Conservation (phyloP, 2,329 filamentous ascomycete genomes). For the Paraconiothyrium sp. region DNA sequence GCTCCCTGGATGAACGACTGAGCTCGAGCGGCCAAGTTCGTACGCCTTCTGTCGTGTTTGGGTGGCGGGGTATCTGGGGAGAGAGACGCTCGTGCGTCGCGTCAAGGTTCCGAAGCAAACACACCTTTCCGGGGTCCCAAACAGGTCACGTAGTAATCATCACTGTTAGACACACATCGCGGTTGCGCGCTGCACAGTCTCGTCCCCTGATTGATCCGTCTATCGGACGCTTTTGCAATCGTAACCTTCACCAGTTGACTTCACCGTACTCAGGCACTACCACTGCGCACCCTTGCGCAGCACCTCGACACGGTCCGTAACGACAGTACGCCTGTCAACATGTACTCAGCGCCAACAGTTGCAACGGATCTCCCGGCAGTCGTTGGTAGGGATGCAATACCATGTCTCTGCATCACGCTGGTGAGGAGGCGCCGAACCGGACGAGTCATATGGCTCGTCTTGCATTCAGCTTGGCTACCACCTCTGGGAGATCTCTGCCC, state of each 20-base stretch:
- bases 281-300: constrained; percentile 14
- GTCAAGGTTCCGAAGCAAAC: constrained; percentile 29
- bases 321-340: background rate
- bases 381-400: constrained; percentile 4
- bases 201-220: constrained; percentile 33
- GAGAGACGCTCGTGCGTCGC: constrained; percentile 38
- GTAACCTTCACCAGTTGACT: constrained; percentile 25
- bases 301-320: constrained; percentile 1
- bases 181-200: constrained; percentile 23
- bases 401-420: constrained; percentile 12
- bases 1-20: constrained; percentile 87
- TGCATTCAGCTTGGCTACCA: constrained; percentile 25
- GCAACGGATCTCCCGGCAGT: constrained; percentile 15
- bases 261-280: constrained; percentile 22
- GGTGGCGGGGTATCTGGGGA: constrained; percentile 30
- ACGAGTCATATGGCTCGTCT: constrained; percentile 30
- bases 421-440: constrained; percentile 3
- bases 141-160: constrained; percentile 27
- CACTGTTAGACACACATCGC: constrained; percentile 35
- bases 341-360: constrained; percentile 7
- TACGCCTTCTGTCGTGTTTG: constrained; percentile 24
- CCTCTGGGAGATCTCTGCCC: constrained; percentile 28
- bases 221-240: constrained; percentile 19
- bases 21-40: constrained; percentile 22
- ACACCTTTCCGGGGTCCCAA: constrained; percentile 24